phyloP scores from a whole-genome alignment of 129 eudicot genomes.

The Scalesia atractyloides region DNA sequence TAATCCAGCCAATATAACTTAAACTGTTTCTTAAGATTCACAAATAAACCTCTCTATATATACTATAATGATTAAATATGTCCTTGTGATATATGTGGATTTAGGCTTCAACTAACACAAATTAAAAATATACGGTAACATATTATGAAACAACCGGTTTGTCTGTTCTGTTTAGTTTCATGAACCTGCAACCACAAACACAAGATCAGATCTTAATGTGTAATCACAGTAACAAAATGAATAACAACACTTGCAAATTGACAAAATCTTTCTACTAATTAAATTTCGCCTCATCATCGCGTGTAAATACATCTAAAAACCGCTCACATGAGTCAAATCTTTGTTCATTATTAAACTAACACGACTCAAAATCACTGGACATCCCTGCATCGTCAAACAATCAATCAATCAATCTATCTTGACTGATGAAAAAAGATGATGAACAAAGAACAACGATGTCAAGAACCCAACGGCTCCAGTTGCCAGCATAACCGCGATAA shows the following conservation, averaged over 20 bases:
- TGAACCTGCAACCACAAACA: too few relatives aligned
- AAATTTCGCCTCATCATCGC: background rate
- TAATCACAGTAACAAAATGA: too few relatives aligned
- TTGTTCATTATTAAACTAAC: constrained; percentile 19
- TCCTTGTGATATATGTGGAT: too few relatives aligned
- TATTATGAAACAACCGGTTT: background rate
- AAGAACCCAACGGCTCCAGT: constrained; percentile 43
- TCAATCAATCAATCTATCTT: constrained; percentile 35
- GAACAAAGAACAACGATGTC: constrained; percentile 43
- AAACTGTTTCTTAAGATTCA: too few relatives aligned
- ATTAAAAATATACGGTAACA: too few relatives aligned
- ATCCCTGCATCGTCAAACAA: background rate
- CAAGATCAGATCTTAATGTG: too few relatives aligned
- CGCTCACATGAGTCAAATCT: constrained; percentile 12
- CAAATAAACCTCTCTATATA: too few relatives aligned
- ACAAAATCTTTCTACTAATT: background rate
- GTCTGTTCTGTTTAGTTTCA: too few relatives aligned
- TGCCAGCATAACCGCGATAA: constrained; percentile 34
- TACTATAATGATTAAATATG: too few relatives aligned
- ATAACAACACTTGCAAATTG: too few relatives aligned
- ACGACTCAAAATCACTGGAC: background rate
- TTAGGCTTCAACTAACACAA: too few relatives aligned
- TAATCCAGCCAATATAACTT: too few relatives aligned
- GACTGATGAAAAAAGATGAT: constrained; percentile 41
- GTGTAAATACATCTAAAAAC: background rate